A percentile compares a stretch with the other conserved stretches of the same genome.
Conservation (phyloP, 2,329 filamentous ascomycete genomes). For the Lomentospora prolificans region DNA sequence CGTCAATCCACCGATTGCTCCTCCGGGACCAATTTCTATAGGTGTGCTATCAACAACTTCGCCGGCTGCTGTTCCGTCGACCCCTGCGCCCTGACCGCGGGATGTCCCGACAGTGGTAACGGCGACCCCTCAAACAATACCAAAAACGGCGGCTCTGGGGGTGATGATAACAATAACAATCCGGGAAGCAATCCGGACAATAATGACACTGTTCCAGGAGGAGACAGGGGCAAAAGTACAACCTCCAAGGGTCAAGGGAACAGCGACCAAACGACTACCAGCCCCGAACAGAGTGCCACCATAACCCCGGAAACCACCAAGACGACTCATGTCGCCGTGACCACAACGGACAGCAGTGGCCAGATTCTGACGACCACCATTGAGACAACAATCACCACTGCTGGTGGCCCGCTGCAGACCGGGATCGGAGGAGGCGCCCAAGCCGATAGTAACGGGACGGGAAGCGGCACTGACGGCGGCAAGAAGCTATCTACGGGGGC, state of each 20-base stretch:
- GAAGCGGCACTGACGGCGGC: conserved; percentile 3
- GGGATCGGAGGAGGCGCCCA: conserved; percentile 6
- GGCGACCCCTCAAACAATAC: neutral
- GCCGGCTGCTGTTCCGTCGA: conserved; percentile 35
- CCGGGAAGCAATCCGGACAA: neutral
- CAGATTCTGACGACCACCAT: conserved; percentile 15
- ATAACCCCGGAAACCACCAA: conserved; percentile 1
- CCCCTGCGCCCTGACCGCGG: conserved; percentile 25
- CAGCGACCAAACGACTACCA: neutral
- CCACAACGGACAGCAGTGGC: neutral
- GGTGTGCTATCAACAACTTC: conserved; percentile 26
- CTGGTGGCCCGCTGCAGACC: conserved; percentile 11
- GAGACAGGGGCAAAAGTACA: neutral
- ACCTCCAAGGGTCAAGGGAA: neutral
- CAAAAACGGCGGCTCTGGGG: neutral
- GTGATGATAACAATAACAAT: neutral
- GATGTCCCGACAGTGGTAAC: conserved; percentile 18
- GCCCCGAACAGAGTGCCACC: neutral
- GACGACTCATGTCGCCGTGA: conserved; percentile 19
- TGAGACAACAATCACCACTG: conserved; percentile 22
- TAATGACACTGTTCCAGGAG: neutral
- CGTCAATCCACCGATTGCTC: conserved; percentile 17
- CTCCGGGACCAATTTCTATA: conserved; percentile 23
- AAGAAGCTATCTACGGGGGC: conserved; percentile 18
- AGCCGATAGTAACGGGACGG: conserved; percentile 4